Evolutionary conservation across 2,329 filamentous ascomycete species (phyloP).

Genomic region (Stagonosporopsis vannaccii): DNA sequence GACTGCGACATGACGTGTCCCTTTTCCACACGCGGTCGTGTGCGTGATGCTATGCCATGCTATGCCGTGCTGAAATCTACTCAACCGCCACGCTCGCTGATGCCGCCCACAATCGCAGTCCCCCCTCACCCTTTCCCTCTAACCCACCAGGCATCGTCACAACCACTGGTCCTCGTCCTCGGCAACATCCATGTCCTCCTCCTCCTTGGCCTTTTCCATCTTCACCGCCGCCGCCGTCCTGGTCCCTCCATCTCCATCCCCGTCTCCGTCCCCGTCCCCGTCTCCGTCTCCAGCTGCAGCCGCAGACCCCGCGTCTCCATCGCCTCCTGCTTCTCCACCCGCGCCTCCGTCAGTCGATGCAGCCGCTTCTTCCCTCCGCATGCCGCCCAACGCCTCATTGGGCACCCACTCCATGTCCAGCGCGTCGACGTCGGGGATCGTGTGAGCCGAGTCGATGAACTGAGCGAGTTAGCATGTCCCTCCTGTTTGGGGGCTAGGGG

Average conservation of each 20-base stretch:
- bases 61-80: not conserved
- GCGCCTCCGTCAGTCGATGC: not conserved
- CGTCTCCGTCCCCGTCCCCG: not conserved
- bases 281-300: not conserved
- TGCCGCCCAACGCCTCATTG: constrained; percentile 33
- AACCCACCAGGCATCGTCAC: not conserved
- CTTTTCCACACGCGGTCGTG: too few relatives aligned
- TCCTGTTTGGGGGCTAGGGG: too few relatives aligned
- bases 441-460: constrained; percentile 62
- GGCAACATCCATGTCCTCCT: not conserved
- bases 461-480: too few relatives aligned
- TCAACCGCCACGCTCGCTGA: too few relatives aligned
- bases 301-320: not conserved
- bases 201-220: not conserved
- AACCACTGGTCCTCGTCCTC: constrained; percentile 1
- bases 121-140: not conserved
- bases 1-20: too few relatives aligned
- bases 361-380: not conserved
- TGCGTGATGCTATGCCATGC: not conserved
- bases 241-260: not conserved
- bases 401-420: constrained; percentile 72
- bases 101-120: too few relatives aligned
- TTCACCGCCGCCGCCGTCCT: not conserved
- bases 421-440: constrained; percentile 69
- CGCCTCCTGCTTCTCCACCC: not conserved